Evolutionary conservation across 495 filamentous ascomycete species (phyloP).

Genomic region (Cudoniella acicularis): DNA sequence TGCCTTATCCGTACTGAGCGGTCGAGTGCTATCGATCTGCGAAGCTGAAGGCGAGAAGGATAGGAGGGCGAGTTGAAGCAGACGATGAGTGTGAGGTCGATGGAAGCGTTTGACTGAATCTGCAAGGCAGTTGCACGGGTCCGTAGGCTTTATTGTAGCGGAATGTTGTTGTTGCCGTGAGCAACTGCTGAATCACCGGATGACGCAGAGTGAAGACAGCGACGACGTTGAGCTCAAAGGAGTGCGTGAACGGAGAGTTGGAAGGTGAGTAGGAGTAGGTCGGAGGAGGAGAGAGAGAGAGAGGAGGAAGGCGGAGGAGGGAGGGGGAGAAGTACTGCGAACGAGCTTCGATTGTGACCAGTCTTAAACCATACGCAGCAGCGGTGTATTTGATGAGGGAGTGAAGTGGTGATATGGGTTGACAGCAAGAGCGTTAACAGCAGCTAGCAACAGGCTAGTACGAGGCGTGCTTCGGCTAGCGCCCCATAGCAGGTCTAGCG

Average conservation of each 20-base stretch:
- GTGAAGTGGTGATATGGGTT: conserved; percentile 3
- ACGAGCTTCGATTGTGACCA: conserved; percentile 23
- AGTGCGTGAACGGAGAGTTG: conserved; percentile 18
- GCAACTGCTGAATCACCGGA: conserved; percentile 7
- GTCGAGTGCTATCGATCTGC: not conserved
- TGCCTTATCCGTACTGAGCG: conserved; percentile 31
- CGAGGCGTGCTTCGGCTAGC: not conserved
- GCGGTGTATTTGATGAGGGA: conserved; percentile 14
- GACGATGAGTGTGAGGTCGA: not conserved
- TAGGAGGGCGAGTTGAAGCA: not conserved
- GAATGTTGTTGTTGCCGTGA: conserved; percentile 10
- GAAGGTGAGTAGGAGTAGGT: conserved; percentile 23
- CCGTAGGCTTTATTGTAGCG: not conserved
- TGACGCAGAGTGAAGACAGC: conserved; percentile 17
- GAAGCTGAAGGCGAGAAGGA: not conserved
- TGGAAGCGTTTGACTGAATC: not conserved
- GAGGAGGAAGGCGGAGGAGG: conserved; percentile 32
- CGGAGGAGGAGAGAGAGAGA: conserved; percentile 28
- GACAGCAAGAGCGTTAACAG: conserved; percentile 9
- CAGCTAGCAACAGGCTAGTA: not conserved
- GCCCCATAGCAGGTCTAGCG: not conserved
- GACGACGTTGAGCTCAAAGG: conserved; percentile 7
- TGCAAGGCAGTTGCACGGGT: not conserved
- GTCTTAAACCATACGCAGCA: conserved; percentile 19
- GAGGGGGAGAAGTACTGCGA: conserved; percentile 30